phyloP scores from a whole-genome alignment of 345 rosid genomes.

The Dovyalis caffra region DNA sequence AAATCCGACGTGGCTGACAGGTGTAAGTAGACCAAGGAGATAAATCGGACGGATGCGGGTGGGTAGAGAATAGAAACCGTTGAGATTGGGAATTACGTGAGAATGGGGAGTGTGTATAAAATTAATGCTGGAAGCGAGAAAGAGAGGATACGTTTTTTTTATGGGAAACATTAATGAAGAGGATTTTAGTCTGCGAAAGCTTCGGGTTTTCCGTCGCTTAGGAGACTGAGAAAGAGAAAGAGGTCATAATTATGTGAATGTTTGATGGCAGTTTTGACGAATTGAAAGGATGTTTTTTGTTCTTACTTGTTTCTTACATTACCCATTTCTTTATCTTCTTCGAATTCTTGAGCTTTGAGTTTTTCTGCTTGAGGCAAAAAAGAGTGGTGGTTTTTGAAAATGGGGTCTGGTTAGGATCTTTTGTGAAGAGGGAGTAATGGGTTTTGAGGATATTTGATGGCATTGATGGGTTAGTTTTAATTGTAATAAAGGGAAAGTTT shows the following conservation, averaged over 20 bases:
- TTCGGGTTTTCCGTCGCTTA: background rate
- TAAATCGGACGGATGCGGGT: slow-evolving; percentile 29
- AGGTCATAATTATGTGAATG: too few species aligned
- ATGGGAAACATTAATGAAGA: slow-evolving; percentile 31
- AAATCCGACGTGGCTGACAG: slow-evolving; percentile 33
- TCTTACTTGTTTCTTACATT: background rate
- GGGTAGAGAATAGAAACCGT: slow-evolving; percentile 14
- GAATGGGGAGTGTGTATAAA: background rate
- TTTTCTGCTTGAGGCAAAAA: too few species aligned
- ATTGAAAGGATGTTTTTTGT: background rate
- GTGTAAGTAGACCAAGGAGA: slow-evolving; percentile 7
- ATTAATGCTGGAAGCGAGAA: slow-evolving; percentile 3
- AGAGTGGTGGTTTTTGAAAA: too few species aligned
- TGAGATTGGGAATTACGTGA: slow-evolving; percentile 22
- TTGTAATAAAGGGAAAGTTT: background rate
- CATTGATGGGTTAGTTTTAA: background rate
- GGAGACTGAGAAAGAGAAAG: too few species aligned
- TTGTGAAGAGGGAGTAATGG: too few species aligned
- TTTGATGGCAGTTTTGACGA: background rate
- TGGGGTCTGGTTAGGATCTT: too few species aligned
- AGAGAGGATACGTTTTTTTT: slow-evolving; percentile 24
- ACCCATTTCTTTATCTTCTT: background rate
- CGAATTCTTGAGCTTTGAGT: too few species aligned
- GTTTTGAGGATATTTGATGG: background rate
- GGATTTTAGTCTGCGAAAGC: background rate